Evolutionary conservation across 2,329 filamentous ascomycete species (phyloP), one percentile per base, ranked within the genome.

Genomic region (Verticillium nonalfalfae): DNA sequence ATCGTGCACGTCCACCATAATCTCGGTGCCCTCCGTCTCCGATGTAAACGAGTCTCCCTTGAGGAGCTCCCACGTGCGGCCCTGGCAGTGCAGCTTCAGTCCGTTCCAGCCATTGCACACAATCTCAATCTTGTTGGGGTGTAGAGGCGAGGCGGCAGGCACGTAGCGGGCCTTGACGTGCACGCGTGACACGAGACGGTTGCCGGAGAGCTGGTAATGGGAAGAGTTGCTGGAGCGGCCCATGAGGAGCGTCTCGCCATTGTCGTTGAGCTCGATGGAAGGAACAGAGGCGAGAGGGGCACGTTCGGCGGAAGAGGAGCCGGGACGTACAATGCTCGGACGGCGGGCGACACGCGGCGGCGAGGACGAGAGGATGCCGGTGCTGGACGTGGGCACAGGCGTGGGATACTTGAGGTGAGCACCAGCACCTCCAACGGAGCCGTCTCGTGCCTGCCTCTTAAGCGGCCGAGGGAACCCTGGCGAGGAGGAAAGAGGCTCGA

Each of bases 31-130:
- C 71, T 93, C 91, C 35, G 93, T 93, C 76, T 96, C 91, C 62
- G 93, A 96, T 56, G 88, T 90, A 75, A 97, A 98, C 58, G 86
- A 90, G 72, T 97, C 93, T 18, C 90, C 92, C 78, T 97, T 97
- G 66, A 81, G 83, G 69, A 99, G 77, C 67, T 97, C 91, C 81
- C 91, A 94, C 3, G 91, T 90, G 67, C 89, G 87, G 61, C 92
- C 92, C 75, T 94, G 90, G 79, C 92, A 97, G 77, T 97, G 93
- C 67, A 99, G 78, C 78, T 92, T 96, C 66, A 95, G 82, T 15
- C 95, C 95, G 74, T 99, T 99, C 94, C 94, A 98, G 26, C 95
- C 95, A 70, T 90, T 85, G 80, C 95, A 99, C 70, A 91, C 83
- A 68, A 99, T 90, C 75, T 97, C 91, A 56, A 99, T 85, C 74